phyloP scores from a whole-genome alignment of 2,329 filamentous ascomycete species.

The Talaromyces amestolkiae region DNA sequence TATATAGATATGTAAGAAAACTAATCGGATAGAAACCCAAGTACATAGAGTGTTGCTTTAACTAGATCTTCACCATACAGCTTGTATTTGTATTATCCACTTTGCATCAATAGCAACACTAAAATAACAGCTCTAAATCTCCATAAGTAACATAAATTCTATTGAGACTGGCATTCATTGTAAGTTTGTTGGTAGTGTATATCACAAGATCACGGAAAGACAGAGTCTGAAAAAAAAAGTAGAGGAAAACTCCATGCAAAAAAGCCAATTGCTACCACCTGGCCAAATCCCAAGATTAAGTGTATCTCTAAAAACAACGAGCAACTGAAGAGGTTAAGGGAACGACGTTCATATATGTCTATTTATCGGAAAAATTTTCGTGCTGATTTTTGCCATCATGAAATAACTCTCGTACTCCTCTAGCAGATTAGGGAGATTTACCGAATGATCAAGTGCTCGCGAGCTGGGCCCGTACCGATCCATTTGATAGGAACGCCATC shows the following conservation, averaged over 20 bases:
- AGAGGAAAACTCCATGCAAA: conserved; percentile 1
- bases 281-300: neutral
- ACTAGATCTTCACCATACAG: too few relatives aligned
- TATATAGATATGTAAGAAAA: too few relatives aligned
- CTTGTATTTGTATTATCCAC: too few relatives aligned
- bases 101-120: neutral
- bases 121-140: neutral
- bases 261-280: conserved; percentile 5
- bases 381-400: neutral
- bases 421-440: neutral
- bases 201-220: neutral
- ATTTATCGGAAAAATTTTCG: neutral
- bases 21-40: too few relatives aligned
- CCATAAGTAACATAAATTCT: neutral
- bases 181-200: neutral
- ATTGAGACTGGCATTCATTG: neutral
- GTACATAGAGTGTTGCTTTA: too few relatives aligned
- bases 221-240: neutral
- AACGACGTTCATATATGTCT: neutral
- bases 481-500: conserved; percentile 58
- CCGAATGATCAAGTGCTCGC: conserved; percentile 62
- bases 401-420: neutral
- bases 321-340: neutral
- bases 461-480: conserved; percentile 61
- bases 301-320: conserved; percentile 2